Evolutionary conservation across 2,329 filamentous ascomycete species (phyloP), one percentile per base, ranked within the genome.

Genomic region (Hansfordia pulvinata): DNA sequence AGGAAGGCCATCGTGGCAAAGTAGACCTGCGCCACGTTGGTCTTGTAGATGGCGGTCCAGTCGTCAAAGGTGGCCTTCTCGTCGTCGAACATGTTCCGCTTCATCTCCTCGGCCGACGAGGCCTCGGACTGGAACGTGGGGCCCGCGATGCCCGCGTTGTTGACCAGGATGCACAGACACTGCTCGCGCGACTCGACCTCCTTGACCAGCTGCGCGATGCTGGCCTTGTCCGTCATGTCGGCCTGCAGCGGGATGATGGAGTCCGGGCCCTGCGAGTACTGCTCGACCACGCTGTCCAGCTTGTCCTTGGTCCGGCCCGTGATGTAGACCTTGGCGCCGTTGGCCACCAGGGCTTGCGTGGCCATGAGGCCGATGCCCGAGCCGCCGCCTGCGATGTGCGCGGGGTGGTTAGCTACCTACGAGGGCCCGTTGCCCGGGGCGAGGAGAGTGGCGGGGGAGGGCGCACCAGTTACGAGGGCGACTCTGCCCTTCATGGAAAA

Each of bases 41-140:
- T 82, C 31, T 70, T 68, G 57, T 79, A 86, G 0, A 71, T 69
- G 20, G 65, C 52, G n/a, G 63, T 64, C 83, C 81, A 90, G 39
- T 77, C 69, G 18, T 81, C 69, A 30, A 80, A 61, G 0, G 56
- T 69, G 3, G 53, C 46, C 2, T 49, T 41, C 30, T 76, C 62
- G 21, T 66, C 60, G 26, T 85, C 69, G 54, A 85, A 90, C 16
- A 81, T 58, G 46, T 74, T 71, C 29, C 67, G 43, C 34, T 63
- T 67, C 31, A 76, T 56, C 28, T 63, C 58, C 1, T 46, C 40
- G 0, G 62, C 58, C 1, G 64, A 60, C 21, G 61, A 59, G 16
- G 58, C 56, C 35, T 71, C 64, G 29, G 67, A 70, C 10, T 64
- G 54, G n/a, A 68, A 54, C 10, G 66, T 46, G 5, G 37, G 52